Evolutionary conservation across 176 grass and related monocot species (phyloP), one percentile per base, ranked within the genome.

Genomic region (Bothriochloa decipiens): DNA sequence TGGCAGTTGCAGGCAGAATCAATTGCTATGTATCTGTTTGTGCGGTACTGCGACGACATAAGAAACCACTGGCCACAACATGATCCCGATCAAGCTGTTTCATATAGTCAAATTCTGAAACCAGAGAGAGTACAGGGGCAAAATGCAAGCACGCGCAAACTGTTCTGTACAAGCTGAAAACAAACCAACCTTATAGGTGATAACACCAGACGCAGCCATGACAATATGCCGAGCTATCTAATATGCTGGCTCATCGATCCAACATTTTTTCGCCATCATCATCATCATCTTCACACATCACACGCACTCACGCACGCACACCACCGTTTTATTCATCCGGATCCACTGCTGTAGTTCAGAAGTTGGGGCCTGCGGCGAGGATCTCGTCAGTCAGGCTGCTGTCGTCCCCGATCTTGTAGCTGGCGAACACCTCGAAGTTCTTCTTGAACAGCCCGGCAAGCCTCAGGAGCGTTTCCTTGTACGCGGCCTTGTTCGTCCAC

Each of bases 391-490:
- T 96, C 11, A 99, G 91, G 79, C 60, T 87, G 68, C 86, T 63
- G 72, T 91, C 89, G 4, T 90, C 80, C 6, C 93, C 96, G n/a
- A 99, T 96, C 88, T 89, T 96, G 72, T 96, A 91, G 86, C n/a
- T 96, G 32, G 93, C 83, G 37, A 99, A 99, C 88, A 99, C 96
- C 91, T 94, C 96, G 74, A 99, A 99, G 88, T 99, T 99, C 16
- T 96, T 99, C 86, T 89, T 93, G 86, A 99, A 99, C 63, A 99
- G 86, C 7, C 96, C 91, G 11, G 86, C 96, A 37, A 99, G 89
- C 88, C 87, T 99, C 41, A 99, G 78, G 77, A 99, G 82, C 39
- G 93, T 99, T 79, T 94, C 93, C 45, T 82, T 86, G 84, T 99
- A 99, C 11, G 86, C 89, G 14, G 57, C 90, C 86, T 96, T 96